Evolutionary conservation across 2,329 filamentous ascomycete genomes (phyloP).

Genomic region (Cercospora sp.): DNA sequence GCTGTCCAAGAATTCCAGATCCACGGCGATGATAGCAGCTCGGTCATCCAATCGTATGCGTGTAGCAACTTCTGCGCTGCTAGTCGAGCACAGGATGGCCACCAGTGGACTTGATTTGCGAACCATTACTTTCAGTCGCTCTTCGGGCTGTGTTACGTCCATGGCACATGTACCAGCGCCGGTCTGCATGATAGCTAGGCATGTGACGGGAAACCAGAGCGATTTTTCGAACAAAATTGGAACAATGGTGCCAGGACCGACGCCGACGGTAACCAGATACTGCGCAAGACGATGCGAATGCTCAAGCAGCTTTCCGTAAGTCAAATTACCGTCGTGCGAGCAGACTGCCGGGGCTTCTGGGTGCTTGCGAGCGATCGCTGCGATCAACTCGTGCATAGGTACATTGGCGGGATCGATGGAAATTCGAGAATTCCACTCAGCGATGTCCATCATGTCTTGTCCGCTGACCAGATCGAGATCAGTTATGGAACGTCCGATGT

Average conservation of each 20-base stretch:
- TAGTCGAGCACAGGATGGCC: background rate
- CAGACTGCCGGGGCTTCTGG: slow-evolving; percentile 13
- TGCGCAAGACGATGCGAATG: slow-evolving; percentile 20
- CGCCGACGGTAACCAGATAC: slow-evolving; percentile 3
- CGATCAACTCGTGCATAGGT: slow-evolving; percentile 12
- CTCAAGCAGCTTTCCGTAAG: slow-evolving; percentile 32
- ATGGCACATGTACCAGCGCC: slow-evolving; percentile 34
- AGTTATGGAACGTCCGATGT: background rate
- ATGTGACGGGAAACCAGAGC: slow-evolving; percentile 30
- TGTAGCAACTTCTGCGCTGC: background rate
- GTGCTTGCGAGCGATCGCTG: background rate
- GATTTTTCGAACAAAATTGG: slow-evolving; percentile 36
- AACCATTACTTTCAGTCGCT: background rate
- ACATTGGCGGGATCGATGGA: background rate
- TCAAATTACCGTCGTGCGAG: slow-evolving; percentile 35
- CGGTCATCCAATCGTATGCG: background rate
- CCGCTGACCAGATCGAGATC: background rate
- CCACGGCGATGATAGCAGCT: background rate
- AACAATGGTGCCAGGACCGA: slow-evolving; percentile 22
- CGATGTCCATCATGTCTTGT: background rate
- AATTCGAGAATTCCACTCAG: slow-evolving; percentile 2
- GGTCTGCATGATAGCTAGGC: slow-evolving; percentile 35
- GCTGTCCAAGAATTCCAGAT: background rate
- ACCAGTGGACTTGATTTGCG: background rate
- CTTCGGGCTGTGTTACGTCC: slow-evolving; percentile 31